phyloP scores from a whole-genome alignment of 352 stramenopile genomes.

The Globisporangium solare region DNA sequence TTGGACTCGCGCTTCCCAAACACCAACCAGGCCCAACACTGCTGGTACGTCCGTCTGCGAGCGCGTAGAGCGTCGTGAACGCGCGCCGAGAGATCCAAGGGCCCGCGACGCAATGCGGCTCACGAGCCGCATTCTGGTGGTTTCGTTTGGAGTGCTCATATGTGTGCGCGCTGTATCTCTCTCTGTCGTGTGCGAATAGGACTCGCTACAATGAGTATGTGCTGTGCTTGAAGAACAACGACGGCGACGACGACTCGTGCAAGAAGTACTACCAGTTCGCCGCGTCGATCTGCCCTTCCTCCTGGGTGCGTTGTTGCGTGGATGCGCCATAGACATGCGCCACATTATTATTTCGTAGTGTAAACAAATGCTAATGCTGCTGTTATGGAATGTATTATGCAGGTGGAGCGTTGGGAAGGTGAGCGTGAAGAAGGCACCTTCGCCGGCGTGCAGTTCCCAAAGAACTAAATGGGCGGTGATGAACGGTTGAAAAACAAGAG shows the following conservation, averaged over 20 bases:
- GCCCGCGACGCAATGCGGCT: no score
- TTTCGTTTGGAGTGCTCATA: constrained; percentile 2
- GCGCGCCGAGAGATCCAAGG: no score
- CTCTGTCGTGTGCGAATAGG: constrained; percentile 26
- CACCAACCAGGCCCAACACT: constrained; percentile 85
- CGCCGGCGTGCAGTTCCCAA: constrained; percentile 75
- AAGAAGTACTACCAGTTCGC: constrained; percentile 76
- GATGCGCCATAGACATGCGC: constrained; percentile 6
- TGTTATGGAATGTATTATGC: constrained; percentile 1
- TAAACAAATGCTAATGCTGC: background rate
- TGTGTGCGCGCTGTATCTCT: background rate
- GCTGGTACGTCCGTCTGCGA: constrained; percentile 48
- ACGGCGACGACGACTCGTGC: constrained; percentile 91
- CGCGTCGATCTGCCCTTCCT: constrained; percentile 68
- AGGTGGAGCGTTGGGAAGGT: constrained; percentile 79
- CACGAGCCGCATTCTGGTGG: background rate
- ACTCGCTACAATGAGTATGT: constrained; percentile 97
- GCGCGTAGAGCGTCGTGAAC: no score
- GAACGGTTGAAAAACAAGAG: background rate
- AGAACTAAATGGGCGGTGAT: constrained; percentile 30
- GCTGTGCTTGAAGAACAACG: constrained; percentile 94
- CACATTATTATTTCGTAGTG: background rate
- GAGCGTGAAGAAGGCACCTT: constrained; percentile 83
- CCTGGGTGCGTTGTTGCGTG: constrained; percentile 45
- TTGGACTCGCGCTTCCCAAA: constrained; percentile 86